Evolutionary conservation across 148 eudicot genomes (phyloP).

Genomic region (Amaranthus hypochondriacus): DNA sequence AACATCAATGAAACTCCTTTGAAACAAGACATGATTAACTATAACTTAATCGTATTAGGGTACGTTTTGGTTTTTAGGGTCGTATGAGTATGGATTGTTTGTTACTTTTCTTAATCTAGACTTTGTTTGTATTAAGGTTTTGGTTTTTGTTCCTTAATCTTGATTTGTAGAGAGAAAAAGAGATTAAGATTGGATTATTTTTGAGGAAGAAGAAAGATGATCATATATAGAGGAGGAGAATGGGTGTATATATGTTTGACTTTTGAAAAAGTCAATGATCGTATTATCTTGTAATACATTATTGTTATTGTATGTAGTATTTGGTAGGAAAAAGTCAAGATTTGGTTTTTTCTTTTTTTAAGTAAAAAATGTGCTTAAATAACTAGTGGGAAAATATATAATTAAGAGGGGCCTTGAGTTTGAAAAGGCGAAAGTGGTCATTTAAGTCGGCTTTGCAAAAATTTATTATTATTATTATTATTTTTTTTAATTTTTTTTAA

Average conservation of each 20-base stretch:
- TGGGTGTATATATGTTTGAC: constrained; percentile 20
- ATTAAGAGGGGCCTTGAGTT: not conserved
- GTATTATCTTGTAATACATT: not conserved
- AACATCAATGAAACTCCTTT: constrained; percentile 10
- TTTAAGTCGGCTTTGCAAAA: constrained; percentile 34
- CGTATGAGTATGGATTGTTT: too few species aligned
- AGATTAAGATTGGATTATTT: too few species aligned
- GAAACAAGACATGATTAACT: constrained; percentile 3
- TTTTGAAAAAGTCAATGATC: constrained; percentile 15
- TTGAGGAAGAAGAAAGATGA: not conserved
- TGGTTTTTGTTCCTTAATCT: too few species aligned
- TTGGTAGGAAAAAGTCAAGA: constrained; percentile 20
- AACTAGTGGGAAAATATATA: too few species aligned
- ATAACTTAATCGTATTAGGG: too few species aligned
- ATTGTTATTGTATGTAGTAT: not conserved
- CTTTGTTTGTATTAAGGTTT: too few species aligned
- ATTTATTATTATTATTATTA: constrained; percentile 11
- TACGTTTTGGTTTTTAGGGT: too few species aligned
- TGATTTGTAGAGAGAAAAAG: not conserved
- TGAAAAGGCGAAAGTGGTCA: constrained; percentile 37
- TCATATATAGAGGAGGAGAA: not conserved
- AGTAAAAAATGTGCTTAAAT: not conserved
- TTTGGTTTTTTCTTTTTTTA: constrained; percentile 2
- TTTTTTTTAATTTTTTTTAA: not conserved
- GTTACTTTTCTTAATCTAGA: too few species aligned